Base-by-base conservation (phyloP, 805 yeast genomes). In the Kregervanrija delftensis region DNA sequence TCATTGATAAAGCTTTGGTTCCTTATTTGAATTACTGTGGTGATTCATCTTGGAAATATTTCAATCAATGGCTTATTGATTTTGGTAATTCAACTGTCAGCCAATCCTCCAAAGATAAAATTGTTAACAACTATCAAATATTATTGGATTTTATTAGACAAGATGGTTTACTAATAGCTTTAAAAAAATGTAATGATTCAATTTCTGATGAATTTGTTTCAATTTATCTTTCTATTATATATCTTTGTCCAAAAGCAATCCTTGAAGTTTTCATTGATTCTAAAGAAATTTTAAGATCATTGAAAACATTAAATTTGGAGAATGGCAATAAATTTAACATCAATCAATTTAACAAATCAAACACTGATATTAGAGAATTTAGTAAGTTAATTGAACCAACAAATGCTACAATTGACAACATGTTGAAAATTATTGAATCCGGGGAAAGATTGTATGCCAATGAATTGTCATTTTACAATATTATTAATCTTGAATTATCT, bases 401-500 rank as follows among this genome's bases (percentile, higher is more conserved):
- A n/a, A 34, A 39, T 8, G 11, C 42, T 0, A 35, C 55, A 8
- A 39, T 60, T 6, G 41, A 50, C 15, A 38, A 37, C 1, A 43
- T 60, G 22, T 40, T 46, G 4, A 51, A 50, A 30, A 44, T 47
- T n/a, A 57, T 63, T 17, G 60, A 59, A 36, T 50, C 57, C 9
- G 62, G 56, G 11, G 61, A 62, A 45, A 44, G 63, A 22, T 43
- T 64, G 9, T 54, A 52, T 36, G 53, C 58, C 1, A 61, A 55
- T 39, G 56, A 51, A 8, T 39, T 62, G 3, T 50, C 66, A 0
- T 42, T 63, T 12, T 37, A 46, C n/a, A 54, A 61, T 34, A 50
- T 64, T 8, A 46, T 51, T 9, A 35, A 44, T 8, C 47, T 64
- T 8, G 49, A 58, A 11, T 46, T 49, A 8, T 35, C 57, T 1